Base-by-base conservation (phyloP, 2,329 filamentous ascomycete genomes). In the Fusarium keratoplasticum region DNA sequence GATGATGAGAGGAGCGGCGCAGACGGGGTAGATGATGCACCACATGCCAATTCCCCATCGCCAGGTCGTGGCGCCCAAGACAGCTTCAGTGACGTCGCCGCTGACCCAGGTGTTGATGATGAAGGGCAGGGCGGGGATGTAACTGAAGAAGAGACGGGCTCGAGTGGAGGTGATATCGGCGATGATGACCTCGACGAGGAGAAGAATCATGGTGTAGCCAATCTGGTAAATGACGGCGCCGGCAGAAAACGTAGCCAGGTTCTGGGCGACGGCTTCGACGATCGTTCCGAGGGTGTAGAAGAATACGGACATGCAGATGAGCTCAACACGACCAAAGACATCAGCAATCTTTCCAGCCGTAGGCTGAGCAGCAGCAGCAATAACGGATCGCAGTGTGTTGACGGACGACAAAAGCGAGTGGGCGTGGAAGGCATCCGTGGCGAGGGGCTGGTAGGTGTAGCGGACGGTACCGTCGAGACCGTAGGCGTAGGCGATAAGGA, bases 21-120 rank as follows among this genome's bases (percentile, higher is more conserved):
- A 89, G 25, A 88, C 85, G 4, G 90, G 86, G 79, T 89, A 92
- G 69, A 92, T 90, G 79, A 92, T 89, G 70, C 83, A 85, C 84
- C 88, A 92, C 89, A 92, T 92, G 74, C 89, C 90, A 35, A 90
- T 86, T 35, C 90, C 90, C 90, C 90, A 92, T 68, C 85, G 81
- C 90, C 91, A 92, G 9, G 81, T 85, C 0, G 87, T 89, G 16
- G 69, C 74, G 0, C 66, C 76, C 2, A 91, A 80, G 2, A 91
- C 88, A 0, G 86, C 82, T 5, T 76, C 67, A 5, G 88, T 84
- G 50, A 92, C 81, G 74, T 91, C 84, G 29, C 90, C 90, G 71
- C 87, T 88, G 5, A 91, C 86, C 90, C 91, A 92, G 2, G 90
- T 90, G 81, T 92, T 92, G 81, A 90, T 88, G 74, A 92, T 83